A percentile compares a stretch with the other conserved stretches of the same genome.
These are phyloP conservation scores for Fusarium mangiferae DNA, from an alignment of 2,329 filamentous ascomycete species.

Conservation along the genomic window DNA sequence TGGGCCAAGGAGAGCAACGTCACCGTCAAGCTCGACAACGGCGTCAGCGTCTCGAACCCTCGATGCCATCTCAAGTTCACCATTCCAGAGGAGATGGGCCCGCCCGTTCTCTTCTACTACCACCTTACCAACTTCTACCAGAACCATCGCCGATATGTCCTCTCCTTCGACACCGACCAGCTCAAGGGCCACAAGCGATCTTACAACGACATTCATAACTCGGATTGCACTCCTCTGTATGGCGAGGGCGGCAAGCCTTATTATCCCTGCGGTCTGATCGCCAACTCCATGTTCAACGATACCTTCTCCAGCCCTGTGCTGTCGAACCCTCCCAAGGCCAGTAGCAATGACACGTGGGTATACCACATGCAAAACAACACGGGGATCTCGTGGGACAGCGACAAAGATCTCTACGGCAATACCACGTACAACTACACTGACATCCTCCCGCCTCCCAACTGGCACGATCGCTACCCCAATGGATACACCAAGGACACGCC, in stretches of 20 bases:
- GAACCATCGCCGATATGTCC: constrained; percentile 96
- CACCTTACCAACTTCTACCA: constrained; percentile 98
- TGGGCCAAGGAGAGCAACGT: constrained; percentile 56
- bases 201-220: constrained; percentile 68
- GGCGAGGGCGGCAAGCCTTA: constrained; percentile 74
- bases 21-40: constrained; percentile 48
- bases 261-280: constrained; percentile 95
- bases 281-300: constrained; percentile 98
- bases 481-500: constrained; percentile 73
- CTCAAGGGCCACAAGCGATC: constrained; percentile 75
- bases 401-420: constrained; percentile 80
- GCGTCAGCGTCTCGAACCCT: constrained; percentile 51
- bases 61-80: constrained; percentile 81
- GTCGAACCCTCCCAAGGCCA: constrained; percentile 57
- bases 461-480: constrained; percentile 75
- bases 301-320: constrained; percentile 76
- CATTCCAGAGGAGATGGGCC: constrained; percentile 80
- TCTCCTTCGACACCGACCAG: constrained; percentile 85
- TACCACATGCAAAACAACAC: constrained; percentile 81
- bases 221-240: constrained; percentile 80
- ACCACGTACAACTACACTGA: constrained; percentile 72
- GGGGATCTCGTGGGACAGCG: constrained; percentile 87
- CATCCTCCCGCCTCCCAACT: constrained; percentile 88
- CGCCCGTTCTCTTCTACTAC: constrained; percentile 94
- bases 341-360: constrained; percentile 52